Evolutionary conservation across 139 green algal genomes (phyloP), one percentile per base, ranked within the genome.

Genomic region (Chlorella sorokiniana): DNA sequence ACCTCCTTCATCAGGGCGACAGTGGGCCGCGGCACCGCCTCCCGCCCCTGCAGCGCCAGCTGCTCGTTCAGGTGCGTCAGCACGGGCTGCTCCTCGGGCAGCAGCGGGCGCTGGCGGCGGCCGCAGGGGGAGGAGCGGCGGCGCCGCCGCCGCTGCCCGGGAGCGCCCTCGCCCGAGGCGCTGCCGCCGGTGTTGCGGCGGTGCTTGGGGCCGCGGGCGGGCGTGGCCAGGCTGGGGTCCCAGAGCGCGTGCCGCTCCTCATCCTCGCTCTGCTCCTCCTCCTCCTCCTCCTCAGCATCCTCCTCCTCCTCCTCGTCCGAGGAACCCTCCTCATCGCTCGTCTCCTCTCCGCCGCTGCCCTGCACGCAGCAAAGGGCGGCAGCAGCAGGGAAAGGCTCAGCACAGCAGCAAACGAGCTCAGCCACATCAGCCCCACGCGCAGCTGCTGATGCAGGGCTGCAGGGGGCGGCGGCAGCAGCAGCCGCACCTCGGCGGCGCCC

Each of bases 41-140:
- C 70, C 68, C 83, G 27, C 23, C 88, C 89, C 35, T 69, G 59
- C 9, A 48, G 41, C 0, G 41, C 56, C 33, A 87, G 84, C 56
- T 83, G 65, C 8, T 61, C 71, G 35, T 93, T 93, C 73, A 94
- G 80, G 61, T 90, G 72, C 31, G 83, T 69, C 61, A 93, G 83
- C 80, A 92, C 86, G 0, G 84, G 76, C 61, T 70, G 67, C 71
- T 92, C 88, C 75, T 69, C 54, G 1, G 23, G 78, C 31, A 61
- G 40, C 75, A 72, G 75, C 38, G 4, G 10, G 42, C 69, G 2
- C 41, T 38, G 40, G 61, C 37, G 8, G 41, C 68, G 29, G 40
- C 38, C 25, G 37, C 20, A 35, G 38, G 37, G n/a, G 35, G 54
- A 67, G 48, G 71, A 78, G 45, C 48, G 71, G 9, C 45, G 70